Evolutionary conservation across 441 rosid species (phyloP).

Genomic region (Eutrema salsugineum): DNA sequence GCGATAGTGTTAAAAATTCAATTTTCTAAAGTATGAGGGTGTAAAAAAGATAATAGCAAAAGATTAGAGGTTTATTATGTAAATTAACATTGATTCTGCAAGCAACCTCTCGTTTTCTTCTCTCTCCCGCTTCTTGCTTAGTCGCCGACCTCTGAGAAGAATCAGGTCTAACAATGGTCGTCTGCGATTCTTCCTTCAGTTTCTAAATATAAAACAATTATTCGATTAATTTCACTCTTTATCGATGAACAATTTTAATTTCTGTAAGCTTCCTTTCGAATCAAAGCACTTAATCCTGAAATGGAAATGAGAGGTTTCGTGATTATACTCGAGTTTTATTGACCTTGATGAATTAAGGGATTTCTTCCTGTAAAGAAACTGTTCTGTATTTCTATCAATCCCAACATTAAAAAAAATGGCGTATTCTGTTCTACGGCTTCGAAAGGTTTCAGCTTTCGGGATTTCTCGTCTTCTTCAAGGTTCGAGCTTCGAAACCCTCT

Average conservation of each 20-base stretch:
- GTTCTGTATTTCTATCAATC: not conserved
- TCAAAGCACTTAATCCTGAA: not conserved
- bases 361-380: not conserved
- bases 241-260: not conserved
- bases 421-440: conserved; percentile 43
- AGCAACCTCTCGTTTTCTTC: conserved; percentile 27
- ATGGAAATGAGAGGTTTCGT: not conserved
- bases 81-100: conserved; percentile 9
- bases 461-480: conserved; percentile 49
- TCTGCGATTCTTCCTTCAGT: conserved; percentile 25
- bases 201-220: not conserved
- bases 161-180: conserved; percentile 31
- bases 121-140: conserved; percentile 31
- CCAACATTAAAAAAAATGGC: conserved; percentile 35
- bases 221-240: not conserved
- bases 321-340: not conserved
- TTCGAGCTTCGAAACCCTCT: conserved; percentile 21
- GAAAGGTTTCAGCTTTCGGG: conserved; percentile 53
- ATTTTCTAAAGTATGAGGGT: not conserved
- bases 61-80: not conserved
- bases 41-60: not conserved
- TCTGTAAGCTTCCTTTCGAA: not conserved
- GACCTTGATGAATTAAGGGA: not conserved
- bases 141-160: conserved; percentile 33
- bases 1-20: not conserved